A percentile compares a stretch with the other conserved stretches of the same genome.
These are phyloP conservation scores for Tothia fuscella DNA, from an alignment of 2,329 filamentous ascomycete species.

Conservation along the genomic window DNA sequence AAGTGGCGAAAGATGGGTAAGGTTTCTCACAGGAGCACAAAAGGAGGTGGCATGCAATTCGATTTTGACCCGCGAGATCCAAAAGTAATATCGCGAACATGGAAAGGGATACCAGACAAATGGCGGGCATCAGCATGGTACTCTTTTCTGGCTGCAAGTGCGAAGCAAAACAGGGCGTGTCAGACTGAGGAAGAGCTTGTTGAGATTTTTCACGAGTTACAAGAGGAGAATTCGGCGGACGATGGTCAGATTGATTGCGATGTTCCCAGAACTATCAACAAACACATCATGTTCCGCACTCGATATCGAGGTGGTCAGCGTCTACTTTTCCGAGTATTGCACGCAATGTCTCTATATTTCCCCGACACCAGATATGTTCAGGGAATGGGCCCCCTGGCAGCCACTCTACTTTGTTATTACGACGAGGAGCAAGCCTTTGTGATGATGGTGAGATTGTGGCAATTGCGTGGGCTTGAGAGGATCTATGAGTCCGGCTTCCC, in stretches of 20 bases:
- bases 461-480: conserved; percentile 70
- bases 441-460: conserved; percentile 93
- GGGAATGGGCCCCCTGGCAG: conserved; percentile 89
- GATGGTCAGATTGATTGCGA: conserved; percentile 97
- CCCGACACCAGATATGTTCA: conserved; percentile 91
- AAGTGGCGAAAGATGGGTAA: conserved; percentile 58
- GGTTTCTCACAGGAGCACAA: conserved; percentile 20
- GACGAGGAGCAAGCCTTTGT: conserved; percentile 91
- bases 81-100: conserved; percentile 76
- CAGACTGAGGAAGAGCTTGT: conserved; percentile 61
- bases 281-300: conserved; percentile 92
- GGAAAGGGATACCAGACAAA: conserved; percentile 95
- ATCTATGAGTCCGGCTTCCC: conserved; percentile 77
- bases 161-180: conserved; percentile 49
- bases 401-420: conserved; percentile 90
- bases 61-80: conserved; percentile 73
- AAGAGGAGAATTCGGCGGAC: conserved; percentile 66
- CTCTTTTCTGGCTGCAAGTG: conserved; percentile 73
- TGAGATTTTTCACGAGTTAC: conserved; percentile 57
- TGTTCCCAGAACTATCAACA: conserved; percentile 85
- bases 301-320: conserved; percentile 88
- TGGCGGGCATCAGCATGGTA: conserved; percentile 94
- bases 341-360: conserved; percentile 83
- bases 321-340: conserved; percentile 81
- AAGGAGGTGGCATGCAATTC: conserved; percentile 48